phyloP scores from a whole-genome alignment of 495 filamentous ascomycete genomes.

The Daldinia caldariorum region DNA sequence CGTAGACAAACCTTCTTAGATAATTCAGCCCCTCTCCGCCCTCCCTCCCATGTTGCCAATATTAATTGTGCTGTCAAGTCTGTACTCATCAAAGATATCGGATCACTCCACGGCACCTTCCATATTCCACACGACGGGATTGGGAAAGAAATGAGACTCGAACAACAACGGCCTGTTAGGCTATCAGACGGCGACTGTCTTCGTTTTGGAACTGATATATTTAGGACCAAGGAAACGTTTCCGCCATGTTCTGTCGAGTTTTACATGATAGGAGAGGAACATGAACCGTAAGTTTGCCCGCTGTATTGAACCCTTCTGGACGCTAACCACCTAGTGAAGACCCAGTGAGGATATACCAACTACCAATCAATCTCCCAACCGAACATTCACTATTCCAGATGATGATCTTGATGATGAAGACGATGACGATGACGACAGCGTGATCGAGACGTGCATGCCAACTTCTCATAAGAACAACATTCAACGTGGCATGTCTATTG shows the following conservation, averaged over 20 bases:
- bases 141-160: constrained; percentile 27
- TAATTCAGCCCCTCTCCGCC: neutral
- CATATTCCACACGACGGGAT: constrained; percentile 49
- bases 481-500: constrained; percentile 35
- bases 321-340: constrained; percentile 13
- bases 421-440: constrained; percentile 56
- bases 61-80: constrained; percentile 46
- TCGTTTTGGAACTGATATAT: constrained; percentile 59
- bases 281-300: neutral
- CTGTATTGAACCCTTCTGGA: neutral
- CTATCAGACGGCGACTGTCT: constrained; percentile 55
- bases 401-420: constrained; percentile 56
- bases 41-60: constrained; percentile 8
- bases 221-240: constrained; percentile 51
- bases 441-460: constrained; percentile 18
- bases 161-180: constrained; percentile 15
- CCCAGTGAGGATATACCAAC: neutral
- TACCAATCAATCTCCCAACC: constrained; percentile 6
- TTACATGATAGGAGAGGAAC: constrained; percentile 14
- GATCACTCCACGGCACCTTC: constrained; percentile 68
- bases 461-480: constrained; percentile 25
- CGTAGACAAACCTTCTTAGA: neutral
- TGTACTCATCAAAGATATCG: constrained; percentile 59
- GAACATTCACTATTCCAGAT: constrained; percentile 58
- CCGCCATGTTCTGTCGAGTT: constrained; percentile 51